Conservation (phyloP, 768 basidiomycete species). For the Boletus patriciae region DNA sequence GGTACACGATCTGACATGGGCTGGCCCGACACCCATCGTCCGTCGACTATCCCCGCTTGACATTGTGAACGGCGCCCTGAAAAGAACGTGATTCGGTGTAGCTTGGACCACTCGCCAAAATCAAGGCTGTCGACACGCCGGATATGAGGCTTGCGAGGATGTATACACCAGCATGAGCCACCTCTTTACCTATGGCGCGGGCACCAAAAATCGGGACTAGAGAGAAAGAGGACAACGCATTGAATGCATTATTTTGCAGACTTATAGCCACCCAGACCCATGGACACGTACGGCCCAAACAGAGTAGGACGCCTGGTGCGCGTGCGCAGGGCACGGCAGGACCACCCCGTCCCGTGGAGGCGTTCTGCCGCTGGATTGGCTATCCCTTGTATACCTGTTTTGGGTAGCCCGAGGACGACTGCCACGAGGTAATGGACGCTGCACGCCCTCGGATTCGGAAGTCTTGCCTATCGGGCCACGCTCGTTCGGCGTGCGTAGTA, state of each 20-base stretch:
- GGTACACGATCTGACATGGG: conserved; percentile 64
- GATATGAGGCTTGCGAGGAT: conserved; percentile 23
- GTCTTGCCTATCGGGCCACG: conserved; percentile 10
- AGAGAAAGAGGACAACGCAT: conserved; percentile 9
- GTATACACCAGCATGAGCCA: conserved; percentile 18
- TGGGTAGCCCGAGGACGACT: not conserved
- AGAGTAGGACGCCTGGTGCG: conserved; percentile 20
- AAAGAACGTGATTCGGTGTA: conserved; percentile 52
- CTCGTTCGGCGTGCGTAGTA: conserved; percentile 15
- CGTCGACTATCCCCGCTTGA: conserved; percentile 60
- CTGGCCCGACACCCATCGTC: conserved; percentile 65
- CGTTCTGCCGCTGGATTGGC: conserved; percentile 1
- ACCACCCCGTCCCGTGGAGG: conserved; percentile 10
- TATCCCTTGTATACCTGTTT: conserved; percentile 4
- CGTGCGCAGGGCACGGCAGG: conserved; percentile 22
- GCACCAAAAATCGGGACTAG: conserved; percentile 1
- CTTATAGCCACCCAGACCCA: conserved; percentile 26
- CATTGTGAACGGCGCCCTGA: conserved; percentile 45
- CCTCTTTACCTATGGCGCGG: conserved; percentile 16
- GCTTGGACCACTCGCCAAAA: conserved; percentile 12
- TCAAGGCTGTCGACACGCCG: conserved; percentile 19
- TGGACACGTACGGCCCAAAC: conserved; percentile 23
- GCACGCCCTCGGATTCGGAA: conserved; percentile 14
- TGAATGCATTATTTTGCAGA: not conserved
- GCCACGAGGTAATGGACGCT: conserved; percentile 26